Evolutionary conservation across 2,329 filamentous ascomycete genomes (phyloP), one percentile per base, ranked within the genome.

Genomic region (Furcasterigmium sp.): DNA sequence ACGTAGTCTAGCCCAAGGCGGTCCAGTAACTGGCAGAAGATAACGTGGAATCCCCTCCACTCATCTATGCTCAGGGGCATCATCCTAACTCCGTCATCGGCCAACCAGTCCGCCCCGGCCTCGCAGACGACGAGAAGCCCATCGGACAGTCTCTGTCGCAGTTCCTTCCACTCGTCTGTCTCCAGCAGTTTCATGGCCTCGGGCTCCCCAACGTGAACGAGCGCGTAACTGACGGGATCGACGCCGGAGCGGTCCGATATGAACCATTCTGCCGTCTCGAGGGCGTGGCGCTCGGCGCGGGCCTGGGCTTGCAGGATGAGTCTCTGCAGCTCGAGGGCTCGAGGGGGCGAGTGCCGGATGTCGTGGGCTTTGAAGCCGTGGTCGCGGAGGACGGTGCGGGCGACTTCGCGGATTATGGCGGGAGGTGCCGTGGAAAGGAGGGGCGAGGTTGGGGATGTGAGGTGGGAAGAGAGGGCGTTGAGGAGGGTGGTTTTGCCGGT

Each of bases 401-500:
- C 65, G 2, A 68, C 62, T 46, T 70, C 65, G 2, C 48, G 56
- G 43, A 70, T 56, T 20, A 67, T 44, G 11, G 29, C 20, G 8
- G 55, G 56, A 3, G 29, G 35, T 17, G 8, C 23, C 11, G 35
- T 21, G 18, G 35, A 19, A 18, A n/a, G n/a, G n/a, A n/a, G n/a
- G n/a, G n/a, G n/a, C n/a, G n/a, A n/a, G n/a, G n/a, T n/a, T n/a
- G 13, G 7, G 14, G 17, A 43, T 6, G 30, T 8, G 4, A 8
- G 30, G n/a, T 8, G 3, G 30, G 30, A 3, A 15, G 18, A 34
- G 30, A 37, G 9, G 7, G 26, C 40, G 36, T 10, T 45, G 43
- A 65, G 57, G 2, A 73, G 55, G 0, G 69, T 71, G 2, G 65
- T 70, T 48, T 72, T 72, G 29, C 69, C 69, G 2, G 67, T 71